Base-by-base conservation (phyloP, 2,329 filamentous ascomycete genomes). In the Fusarium sp. region DNA sequence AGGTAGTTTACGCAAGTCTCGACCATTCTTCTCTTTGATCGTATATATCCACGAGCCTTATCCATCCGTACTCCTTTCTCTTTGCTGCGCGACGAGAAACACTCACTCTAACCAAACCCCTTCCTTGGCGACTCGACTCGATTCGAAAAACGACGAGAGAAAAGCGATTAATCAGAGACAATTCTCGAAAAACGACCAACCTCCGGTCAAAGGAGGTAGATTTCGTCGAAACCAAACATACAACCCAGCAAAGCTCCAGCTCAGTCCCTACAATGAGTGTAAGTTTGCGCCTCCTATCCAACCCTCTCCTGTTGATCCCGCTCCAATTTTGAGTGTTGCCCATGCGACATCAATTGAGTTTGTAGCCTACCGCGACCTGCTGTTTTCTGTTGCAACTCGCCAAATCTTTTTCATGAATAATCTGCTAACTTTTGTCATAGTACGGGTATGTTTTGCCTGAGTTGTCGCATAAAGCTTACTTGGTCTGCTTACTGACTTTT, bases 391-490 rank as follows among this genome's bases (percentile, higher is more conserved):
- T 16, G 11, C 4, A n/a, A 18, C 15, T 13, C 5, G 6, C 8
- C 22, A 24, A 31, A 45, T 6, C 18, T 18, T 15, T 11, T 59
- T 15, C 7, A 24, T 41, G n/a, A 51, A 20, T 22, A 44, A 26
- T 38, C n/a, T 41, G 15, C 38, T 48, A 50, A 69, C 59, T 22
- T 61, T 38, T n/a, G 64, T n/a, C n/a, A 54, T 24, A 55, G 87
- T 89, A 89, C 86, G 86, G 87, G 87, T 89, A 81, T 82, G 86
- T 86, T 72, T 53, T 71, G 69, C 66, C 33, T 55, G 44, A 54
- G 74, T 64, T 28, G 30, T 45, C 31, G 48, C 50, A 50, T 30
- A 22, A 50, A 42, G 20, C 54, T 58, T 53, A 39, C 31, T 53
- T 42, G 57, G 61, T 45, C 22, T 45, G 44, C 36, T 65, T 68